Base-by-base conservation (phyloP, 352 stramenopile genomes). In the Phytophthora sp. region DNA sequence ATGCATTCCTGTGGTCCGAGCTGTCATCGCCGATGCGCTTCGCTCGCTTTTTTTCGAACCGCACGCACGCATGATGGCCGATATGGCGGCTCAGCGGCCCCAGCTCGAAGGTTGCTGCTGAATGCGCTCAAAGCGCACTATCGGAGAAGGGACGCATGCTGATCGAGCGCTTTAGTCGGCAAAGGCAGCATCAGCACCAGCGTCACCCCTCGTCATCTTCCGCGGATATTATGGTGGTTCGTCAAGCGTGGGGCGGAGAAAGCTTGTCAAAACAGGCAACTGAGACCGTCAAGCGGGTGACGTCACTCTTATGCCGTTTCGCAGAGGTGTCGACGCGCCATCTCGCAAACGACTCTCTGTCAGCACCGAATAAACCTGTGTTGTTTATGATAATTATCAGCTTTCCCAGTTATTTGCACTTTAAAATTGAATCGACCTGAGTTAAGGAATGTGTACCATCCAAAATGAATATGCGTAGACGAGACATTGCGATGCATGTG, bases 11-110 rank as follows among this genome's bases (percentile, higher is more conserved):
- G 24, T 38, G 35, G 62, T 59, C 20, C 24, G 13, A 46, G 20
- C 47, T 41, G n/a, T 29, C 31, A 59, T 50, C 7, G 36, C 52
- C 63, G 60, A 63, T 68, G 51, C 51, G 59, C 59, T 63, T 67
- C 57, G 27, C 47, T 59, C 29, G 57, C 21, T 66, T 66, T 61
- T n/a, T 52, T 45, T 68, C 52, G 59, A 62, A 56, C 11, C 41
- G 42, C 36, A 66, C 36, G 58, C 51, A 53, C 9, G 59, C 13
- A 47, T 29, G 35, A 30, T 49, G 35, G 46, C 44, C 30, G 52
- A 36, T 57, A 42, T 66, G 46, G 46, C 23, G 27, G 20, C 16
- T 29, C 23, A 23, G 31, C 23, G 23, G 35, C 7, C 8, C 46
- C 30, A 39, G 27, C 26, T 54, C 9, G 11, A 54, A 46, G 7